Evolutionary conservation across 768 basidiomycete genomes (phyloP).

Genomic region (Clathrus columnatus): DNA sequence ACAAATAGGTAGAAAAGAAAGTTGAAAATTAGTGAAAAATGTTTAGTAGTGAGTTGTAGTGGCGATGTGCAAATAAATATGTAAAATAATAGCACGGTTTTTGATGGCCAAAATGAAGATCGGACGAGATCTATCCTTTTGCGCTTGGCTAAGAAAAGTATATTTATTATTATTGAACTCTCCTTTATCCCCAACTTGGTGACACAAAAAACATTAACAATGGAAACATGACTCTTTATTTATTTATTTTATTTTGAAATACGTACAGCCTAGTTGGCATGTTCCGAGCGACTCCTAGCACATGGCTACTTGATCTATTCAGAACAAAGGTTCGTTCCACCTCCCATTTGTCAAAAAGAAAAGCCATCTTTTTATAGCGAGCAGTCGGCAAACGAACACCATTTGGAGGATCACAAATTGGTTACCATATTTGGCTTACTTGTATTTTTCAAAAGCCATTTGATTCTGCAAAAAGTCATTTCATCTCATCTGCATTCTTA

Average conservation of each 20-base stretch:
- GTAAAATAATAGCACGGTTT: too few species aligned
- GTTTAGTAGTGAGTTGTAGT: too few species aligned
- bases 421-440: neutral
- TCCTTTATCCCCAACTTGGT: neutral
- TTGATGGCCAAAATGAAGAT: too few species aligned
- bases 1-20: too few species aligned
- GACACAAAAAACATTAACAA: neutral
- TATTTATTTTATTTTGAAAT: neutral
- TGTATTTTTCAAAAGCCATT: neutral
- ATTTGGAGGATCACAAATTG: neutral
- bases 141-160: neutral
- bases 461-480: neutral
- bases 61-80: too few species aligned
- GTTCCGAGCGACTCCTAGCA: neutral
- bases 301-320: too few species aligned
- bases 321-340: too few species aligned
- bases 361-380: neutral
- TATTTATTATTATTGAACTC: neutral
- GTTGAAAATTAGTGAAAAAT: too few species aligned
- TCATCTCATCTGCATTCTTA: neutral
- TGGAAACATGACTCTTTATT: too few species aligned
- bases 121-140: neutral
- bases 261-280: neutral
- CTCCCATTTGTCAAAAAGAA: too few species aligned
- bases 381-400: neutral